These are phyloP conservation scores for Endotrypanum monterogeii DNA, from an alignment of 208 protist genomes.

Conservation along the genomic window DNA sequence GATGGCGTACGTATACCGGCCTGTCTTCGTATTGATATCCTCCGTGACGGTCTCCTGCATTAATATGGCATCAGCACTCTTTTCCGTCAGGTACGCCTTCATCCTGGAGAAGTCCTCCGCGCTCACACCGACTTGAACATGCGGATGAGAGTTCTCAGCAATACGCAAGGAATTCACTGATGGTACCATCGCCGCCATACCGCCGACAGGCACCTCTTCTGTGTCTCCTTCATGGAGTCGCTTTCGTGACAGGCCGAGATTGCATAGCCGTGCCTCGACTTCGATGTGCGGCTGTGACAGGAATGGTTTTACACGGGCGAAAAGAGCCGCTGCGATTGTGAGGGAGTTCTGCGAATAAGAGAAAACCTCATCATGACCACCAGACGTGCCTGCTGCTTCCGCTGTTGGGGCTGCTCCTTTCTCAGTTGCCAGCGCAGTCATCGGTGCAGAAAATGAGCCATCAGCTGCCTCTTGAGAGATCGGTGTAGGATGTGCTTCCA, in stretches of 20 bases:
- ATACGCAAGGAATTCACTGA: not conserved
- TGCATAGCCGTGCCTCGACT: slow-evolving; percentile 72
- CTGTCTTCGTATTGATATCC: slow-evolving; percentile 44
- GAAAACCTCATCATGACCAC: not conserved
- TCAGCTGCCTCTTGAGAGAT: not conserved
- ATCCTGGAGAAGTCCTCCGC: slow-evolving; percentile 46
- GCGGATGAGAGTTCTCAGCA: not conserved
- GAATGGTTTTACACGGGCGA: slow-evolving; percentile 31
- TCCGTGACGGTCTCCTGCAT: slow-evolving; percentile 32
- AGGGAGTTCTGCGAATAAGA: not conserved
- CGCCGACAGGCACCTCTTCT: not conserved
- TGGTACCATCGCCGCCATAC: not conserved
- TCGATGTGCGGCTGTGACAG: slow-evolving; percentile 42
- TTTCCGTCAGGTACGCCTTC: slow-evolving; percentile 23
- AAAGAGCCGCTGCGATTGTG: slow-evolving; percentile 25
- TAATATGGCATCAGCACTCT: slow-evolving; percentile 2
- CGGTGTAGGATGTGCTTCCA: not conserved
- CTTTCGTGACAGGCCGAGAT: slow-evolving; percentile 20
- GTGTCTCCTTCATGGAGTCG: not conserved
- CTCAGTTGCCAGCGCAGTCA: not conserved
- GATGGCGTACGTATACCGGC: slow-evolving; percentile 61
- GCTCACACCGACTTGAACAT: slow-evolving; percentile 42
- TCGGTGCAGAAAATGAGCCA: not conserved
- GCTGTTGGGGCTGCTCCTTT: not conserved
- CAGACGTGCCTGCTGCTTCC: not conserved